A percentile compares a stretch with the other conserved stretches of the same genome.
These are phyloP conservation scores for Diaporthe destruens DNA, from an alignment of 2,329 filamentous ascomycete genomes.

Conservation along the genomic window DNA sequence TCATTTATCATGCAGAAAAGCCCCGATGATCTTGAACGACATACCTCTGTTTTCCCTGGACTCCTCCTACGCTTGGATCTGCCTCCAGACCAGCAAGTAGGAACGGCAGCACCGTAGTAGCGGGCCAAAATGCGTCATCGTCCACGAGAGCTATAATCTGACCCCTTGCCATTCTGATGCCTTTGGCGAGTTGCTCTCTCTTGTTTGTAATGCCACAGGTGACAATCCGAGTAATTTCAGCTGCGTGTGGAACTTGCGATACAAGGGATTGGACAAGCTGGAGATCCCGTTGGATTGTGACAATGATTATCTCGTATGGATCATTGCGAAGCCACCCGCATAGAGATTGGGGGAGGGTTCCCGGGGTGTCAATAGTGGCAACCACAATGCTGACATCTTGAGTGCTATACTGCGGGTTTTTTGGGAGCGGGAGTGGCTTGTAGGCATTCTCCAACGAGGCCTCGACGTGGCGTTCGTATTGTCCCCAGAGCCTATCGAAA, in stretches of 20 bases:
- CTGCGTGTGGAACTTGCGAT: neutral
- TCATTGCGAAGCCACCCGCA: neutral
- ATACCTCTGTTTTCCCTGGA: conserved; percentile 16
- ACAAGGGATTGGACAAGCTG: neutral
- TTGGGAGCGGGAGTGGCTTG: neutral
- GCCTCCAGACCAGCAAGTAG: conserved; percentile 9
- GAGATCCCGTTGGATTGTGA: conserved; percentile 16
- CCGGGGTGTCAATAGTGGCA: conserved; percentile 16
- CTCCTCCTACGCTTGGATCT: neutral
- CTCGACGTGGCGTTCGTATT: neutral
- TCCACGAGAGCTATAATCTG: conserved; percentile 19
- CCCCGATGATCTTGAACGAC: neutral
- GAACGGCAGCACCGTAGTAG: neutral
- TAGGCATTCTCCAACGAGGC: neutral
- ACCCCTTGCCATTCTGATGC: conserved; percentile 1
- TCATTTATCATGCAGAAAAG: fast-evolving
- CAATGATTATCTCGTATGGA: conserved; percentile 12
- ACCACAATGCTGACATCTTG: conserved; percentile 26
- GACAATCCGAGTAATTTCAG: neutral
- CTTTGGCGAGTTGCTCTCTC: conserved; percentile 10
- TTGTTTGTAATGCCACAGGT: conserved; percentile 11
- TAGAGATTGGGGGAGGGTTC: neutral
- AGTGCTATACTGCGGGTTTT: neutral
- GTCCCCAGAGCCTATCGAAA: neutral
- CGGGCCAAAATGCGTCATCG: conserved; percentile 12